Conservation (phyloP, 441 rosid species). For the Omphalea diandra region DNA sequence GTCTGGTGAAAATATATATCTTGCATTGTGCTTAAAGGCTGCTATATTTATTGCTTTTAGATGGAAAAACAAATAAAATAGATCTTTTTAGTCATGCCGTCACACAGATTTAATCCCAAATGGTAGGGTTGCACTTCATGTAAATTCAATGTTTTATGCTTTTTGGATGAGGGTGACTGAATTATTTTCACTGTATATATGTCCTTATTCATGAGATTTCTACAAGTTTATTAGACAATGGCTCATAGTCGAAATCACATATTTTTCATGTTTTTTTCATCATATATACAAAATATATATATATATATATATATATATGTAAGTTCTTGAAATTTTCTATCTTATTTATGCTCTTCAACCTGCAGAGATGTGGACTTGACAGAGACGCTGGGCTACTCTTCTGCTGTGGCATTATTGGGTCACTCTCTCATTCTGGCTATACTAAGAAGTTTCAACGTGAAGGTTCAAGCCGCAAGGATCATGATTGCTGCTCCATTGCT, state of each 20-base stretch:
- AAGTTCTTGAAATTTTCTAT: neutral
- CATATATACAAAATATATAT: neutral
- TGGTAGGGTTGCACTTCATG: neutral
- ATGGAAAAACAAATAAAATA: neutral
- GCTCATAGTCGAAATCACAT: neutral
- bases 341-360: conserved; percentile 19
- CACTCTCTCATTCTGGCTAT: conserved; percentile 74
- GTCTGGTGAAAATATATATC: neutral
- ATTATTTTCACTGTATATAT: neutral
- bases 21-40: neutral
- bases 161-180: neutral
- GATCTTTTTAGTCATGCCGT: neutral
- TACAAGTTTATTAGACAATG: neutral
- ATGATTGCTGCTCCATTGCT: conserved; percentile 91
- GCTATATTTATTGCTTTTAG: neutral
- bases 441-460: conserved; percentile 62
- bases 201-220: neutral
- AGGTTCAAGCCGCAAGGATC: conserved; percentile 80
- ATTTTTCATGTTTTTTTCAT: neutral
- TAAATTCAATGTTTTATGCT: neutral
- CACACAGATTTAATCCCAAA: neutral
- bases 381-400: conserved; percentile 85
- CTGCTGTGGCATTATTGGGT: conserved; percentile 82
- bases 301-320: neutral
- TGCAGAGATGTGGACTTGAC: conserved; percentile 84